Percentiles rank a stretch among this genome's conserved stretches.
Conservation (phyloP, 345 rosid species). For the Linum trigynum region DNA sequence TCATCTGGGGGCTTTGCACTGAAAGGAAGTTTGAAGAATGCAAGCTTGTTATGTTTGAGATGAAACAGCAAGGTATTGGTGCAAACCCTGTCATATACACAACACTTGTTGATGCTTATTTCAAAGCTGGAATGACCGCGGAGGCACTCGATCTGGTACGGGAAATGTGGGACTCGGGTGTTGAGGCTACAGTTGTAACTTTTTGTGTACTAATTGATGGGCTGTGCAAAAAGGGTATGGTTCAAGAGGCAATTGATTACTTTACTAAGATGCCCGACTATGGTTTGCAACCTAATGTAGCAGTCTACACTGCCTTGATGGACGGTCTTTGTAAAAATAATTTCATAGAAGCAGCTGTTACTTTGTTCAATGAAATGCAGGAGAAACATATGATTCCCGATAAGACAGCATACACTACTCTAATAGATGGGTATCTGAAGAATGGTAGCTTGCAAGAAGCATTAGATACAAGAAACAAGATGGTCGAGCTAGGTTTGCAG, state of each 20-base stretch:
- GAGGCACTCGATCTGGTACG: slow-evolving; percentile 43
- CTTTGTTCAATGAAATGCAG: slow-evolving; percentile 41
- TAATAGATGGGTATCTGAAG: slow-evolving; percentile 57
- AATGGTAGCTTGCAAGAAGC: slow-evolving; percentile 45
- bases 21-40: slow-evolving; percentile 43
- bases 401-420: slow-evolving; percentile 45
- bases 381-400: slow-evolving; percentile 40
- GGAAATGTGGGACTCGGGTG: slow-evolving; percentile 36
- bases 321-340: slow-evolving; percentile 67
- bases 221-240: slow-evolving; percentile 49
- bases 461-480: slow-evolving; percentile 33
- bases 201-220: slow-evolving; percentile 66
- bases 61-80: slow-evolving; percentile 40
- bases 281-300: slow-evolving; percentile 47
- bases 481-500: slow-evolving; percentile 48
- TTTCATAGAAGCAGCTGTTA: slow-evolving; percentile 41
- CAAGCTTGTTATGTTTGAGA: slow-evolving; percentile 34
- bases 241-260: slow-evolving; percentile 45
- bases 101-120: slow-evolving; percentile 50
- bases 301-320: slow-evolving; percentile 53
- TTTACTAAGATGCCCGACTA: slow-evolving; percentile 37
- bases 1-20: slow-evolving; percentile 50
- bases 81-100: slow-evolving; percentile 46
- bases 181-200: slow-evolving; percentile 55
- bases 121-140: slow-evolving; percentile 37